Conservation (phyloP, 78 protist genomes). For the Dictyostelium purpureum region DNA sequence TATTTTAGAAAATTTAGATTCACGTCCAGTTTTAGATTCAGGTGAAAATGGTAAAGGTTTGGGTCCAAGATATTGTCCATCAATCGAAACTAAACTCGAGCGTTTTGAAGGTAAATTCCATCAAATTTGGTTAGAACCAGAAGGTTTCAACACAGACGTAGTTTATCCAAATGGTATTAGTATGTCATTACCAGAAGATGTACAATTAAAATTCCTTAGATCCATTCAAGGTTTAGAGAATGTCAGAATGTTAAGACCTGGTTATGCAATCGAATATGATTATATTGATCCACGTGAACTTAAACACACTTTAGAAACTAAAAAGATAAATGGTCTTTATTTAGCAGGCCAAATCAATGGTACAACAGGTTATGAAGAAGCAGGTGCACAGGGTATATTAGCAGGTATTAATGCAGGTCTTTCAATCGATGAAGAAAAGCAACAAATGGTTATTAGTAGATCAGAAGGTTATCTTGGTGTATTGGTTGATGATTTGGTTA, state of each 20-base stretch:
- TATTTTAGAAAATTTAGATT: slow-evolving; percentile 48
- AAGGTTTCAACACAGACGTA: slow-evolving; percentile 88
- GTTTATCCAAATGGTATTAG: slow-evolving; percentile 96
- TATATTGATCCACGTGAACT: slow-evolving; percentile 90
- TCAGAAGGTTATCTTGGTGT: slow-evolving; percentile 93
- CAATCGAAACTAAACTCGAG: slow-evolving; percentile 84
- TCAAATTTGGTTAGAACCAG: slow-evolving; percentile 97
- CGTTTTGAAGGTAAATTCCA: slow-evolving; percentile 74
- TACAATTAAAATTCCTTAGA: slow-evolving; percentile 77
- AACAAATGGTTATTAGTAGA: slow-evolving; percentile 64
- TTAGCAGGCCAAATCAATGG: slow-evolving; percentile 98
- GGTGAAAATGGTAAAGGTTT: slow-evolving; percentile 85
- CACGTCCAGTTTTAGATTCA: slow-evolving; percentile 74
- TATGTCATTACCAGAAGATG: slow-evolving; percentile 90
- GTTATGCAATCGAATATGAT: slow-evolving; percentile 97
- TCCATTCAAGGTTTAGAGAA: slow-evolving; percentile 90
- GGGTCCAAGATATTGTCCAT: slow-evolving; percentile 96
- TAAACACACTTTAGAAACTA: slow-evolving; percentile 87
- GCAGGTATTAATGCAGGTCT: slow-evolving; percentile 96
- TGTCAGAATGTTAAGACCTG: slow-evolving; percentile 80
- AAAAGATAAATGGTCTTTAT: slow-evolving; percentile 80
- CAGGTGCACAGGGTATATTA: slow-evolving; percentile 90
- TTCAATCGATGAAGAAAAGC: background rate
- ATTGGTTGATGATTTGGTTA: slow-evolving; percentile 93
- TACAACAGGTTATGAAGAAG: slow-evolving; percentile 96